phyloP scores from a whole-genome alignment of 2,329 filamentous ascomycete species.

The Madurella mycetomatis region DNA sequence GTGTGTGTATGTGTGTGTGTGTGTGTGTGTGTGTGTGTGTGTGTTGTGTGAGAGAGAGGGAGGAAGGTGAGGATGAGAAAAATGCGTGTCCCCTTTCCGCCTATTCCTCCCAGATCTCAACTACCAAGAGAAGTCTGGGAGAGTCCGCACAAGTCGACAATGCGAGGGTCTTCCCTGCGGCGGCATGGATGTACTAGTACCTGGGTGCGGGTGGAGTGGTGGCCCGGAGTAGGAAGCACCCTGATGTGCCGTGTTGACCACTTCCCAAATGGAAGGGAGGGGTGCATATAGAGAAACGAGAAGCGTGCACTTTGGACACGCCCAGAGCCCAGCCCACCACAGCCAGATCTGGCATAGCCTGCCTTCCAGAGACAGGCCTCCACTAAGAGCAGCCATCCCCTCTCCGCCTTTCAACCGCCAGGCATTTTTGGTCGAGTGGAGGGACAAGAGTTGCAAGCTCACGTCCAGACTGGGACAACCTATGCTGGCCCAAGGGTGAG shows the following conservation, averaged over 20 bases:
- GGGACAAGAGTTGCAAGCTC: no score
- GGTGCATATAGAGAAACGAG: slow-evolving; percentile 8
- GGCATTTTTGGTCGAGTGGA: no score
- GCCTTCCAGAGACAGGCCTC: slow-evolving; percentile 9
- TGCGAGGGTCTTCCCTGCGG: slow-evolving; percentile 1
- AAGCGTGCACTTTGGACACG: no score
- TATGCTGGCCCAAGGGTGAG: no score
- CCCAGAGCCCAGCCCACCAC: slow-evolving; percentile 12
- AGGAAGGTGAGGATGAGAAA: no score
- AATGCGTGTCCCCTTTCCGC: background rate
- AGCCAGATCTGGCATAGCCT: slow-evolving; percentile 22
- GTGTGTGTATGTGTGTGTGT: no score
- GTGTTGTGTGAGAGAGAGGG: no score
- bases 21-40: no score
- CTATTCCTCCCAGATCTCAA: background rate
- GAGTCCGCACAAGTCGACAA: background rate
- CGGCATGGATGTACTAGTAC: background rate
- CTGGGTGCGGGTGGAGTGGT: slow-evolving; percentile 2
- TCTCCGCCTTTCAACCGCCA: no score
- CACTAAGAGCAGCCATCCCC: background rate
- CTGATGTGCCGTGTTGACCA: slow-evolving; percentile 1
- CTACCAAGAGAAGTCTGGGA: background rate
- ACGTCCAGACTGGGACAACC: no score
- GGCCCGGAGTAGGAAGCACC: background rate
- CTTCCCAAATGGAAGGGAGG: background rate